Evolutionary conservation across 768 basidiomycete species (phyloP).

Genomic region (Tephrocybe sp.): DNA sequence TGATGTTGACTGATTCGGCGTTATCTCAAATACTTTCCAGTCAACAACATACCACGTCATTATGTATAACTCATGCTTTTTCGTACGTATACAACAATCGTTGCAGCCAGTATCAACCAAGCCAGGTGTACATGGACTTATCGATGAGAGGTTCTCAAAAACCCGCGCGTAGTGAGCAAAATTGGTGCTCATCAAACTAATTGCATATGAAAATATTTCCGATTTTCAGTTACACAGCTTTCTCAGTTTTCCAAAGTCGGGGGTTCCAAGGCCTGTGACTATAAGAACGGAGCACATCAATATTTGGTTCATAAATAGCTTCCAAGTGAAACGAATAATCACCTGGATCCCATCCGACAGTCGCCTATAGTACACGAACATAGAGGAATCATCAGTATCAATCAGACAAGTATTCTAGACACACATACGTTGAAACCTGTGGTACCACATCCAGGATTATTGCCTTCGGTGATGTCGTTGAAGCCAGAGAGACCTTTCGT

Average conservation of each 20-base stretch:
- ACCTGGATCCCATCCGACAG: slow-evolving; percentile 24
- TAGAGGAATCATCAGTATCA: not conserved
- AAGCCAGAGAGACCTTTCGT: slow-evolving; percentile 24
- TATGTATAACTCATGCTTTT: no score
- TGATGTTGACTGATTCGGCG: no score
- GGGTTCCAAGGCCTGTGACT: slow-evolving; percentile 26
- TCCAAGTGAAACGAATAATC: not conserved
- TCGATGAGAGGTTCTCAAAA: no score
- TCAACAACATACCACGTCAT: no score
- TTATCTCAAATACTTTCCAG: no score
- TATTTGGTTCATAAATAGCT: not conserved
- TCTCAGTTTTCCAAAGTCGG: slow-evolving; percentile 21
- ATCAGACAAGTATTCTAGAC: not conserved
- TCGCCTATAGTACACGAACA: slow-evolving; percentile 14
- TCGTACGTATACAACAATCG: no score
- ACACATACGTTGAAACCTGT: slow-evolving; percentile 30
- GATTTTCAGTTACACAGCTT: no score
- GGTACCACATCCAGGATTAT: slow-evolving; percentile 46
- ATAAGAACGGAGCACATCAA: slow-evolving; percentile 15
- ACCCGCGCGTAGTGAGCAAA: no score
- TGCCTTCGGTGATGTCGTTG: slow-evolving; percentile 24
- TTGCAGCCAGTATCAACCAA: no score
- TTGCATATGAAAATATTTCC: no score
- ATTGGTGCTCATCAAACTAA: no score
- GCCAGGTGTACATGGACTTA: no score